Percentiles rank a stretch among this genome's conserved stretches.
Evolutionary conservation across 768 basidiomycete genomes (phyloP).

Genomic region (Boletus patriciae): DNA sequence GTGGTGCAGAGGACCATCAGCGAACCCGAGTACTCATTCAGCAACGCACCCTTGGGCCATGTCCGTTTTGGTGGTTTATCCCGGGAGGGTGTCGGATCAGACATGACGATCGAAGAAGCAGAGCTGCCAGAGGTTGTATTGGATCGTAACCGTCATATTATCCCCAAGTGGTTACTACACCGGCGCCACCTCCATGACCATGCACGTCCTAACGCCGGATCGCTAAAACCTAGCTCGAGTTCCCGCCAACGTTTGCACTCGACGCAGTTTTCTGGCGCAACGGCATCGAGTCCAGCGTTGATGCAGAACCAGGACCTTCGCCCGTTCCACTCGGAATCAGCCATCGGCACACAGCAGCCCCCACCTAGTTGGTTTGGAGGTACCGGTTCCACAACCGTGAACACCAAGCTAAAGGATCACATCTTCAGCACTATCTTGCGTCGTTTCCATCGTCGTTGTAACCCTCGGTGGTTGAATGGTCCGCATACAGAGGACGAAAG

Average conservation of each 20-base stretch:
- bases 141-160: constrained; percentile 92
- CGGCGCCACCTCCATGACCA: constrained; percentile 46
- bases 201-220: constrained; percentile 46
- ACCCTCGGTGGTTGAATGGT: constrained; percentile 34
- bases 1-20: constrained; percentile 30
- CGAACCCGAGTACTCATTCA: constrained; percentile 20
- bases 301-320: constrained; percentile 39
- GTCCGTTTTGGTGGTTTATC: constrained; percentile 5
- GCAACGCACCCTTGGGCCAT: neutral
- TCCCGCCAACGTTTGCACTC: constrained; percentile 40
- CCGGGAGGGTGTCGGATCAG: constrained; percentile 38
- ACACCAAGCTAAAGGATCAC: constrained; percentile 92
- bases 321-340: constrained; percentile 43
- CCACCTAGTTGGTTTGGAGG: constrained; percentile 74
- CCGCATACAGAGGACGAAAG: constrained; percentile 58
- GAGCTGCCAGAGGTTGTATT: constrained; percentile 95
- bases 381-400: constrained; percentile 89
- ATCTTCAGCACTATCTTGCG: constrained; percentile 89
- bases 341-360: constrained; percentile 28
- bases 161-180: constrained; percentile 88
- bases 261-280: constrained; percentile 48
- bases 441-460: constrained; percentile 57
- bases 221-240: constrained; percentile 29
- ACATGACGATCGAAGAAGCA: constrained; percentile 57
- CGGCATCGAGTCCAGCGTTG: constrained; percentile 73